These are phyloP conservation scores for Metschnikowia hibisci DNA, from an alignment of 805 yeast genomes.

Conservation along the genomic window DNA sequence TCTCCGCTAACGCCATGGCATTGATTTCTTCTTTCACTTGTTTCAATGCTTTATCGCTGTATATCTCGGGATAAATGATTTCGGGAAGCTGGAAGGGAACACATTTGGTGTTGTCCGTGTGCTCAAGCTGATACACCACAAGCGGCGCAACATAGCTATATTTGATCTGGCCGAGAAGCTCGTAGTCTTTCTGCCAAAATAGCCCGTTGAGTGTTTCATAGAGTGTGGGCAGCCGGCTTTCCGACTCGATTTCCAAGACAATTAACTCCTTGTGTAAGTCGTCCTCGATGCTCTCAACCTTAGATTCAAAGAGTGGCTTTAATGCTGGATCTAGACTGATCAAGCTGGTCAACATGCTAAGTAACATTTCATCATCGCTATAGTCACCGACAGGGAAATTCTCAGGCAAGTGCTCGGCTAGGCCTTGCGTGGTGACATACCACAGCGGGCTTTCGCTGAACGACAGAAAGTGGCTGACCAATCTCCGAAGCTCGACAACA, in stretches of 20 bases:
- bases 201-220: slow-evolving; percentile 32
- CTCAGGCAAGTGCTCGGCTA: slow-evolving; percentile 17
- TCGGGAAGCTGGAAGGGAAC: slow-evolving; percentile 28
- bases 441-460: slow-evolving; percentile 11
- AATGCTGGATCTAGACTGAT: slow-evolving; percentile 15
- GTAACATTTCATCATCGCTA: slow-evolving; percentile 22
- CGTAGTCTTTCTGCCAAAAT: slow-evolving; percentile 35
- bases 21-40: slow-evolving; percentile 21
- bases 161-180: slow-evolving; percentile 26
- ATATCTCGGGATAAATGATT: slow-evolving; percentile 34
- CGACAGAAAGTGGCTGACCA: slow-evolving; percentile 18
- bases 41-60: slow-evolving; percentile 21
- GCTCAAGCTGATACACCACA: slow-evolving; percentile 27
- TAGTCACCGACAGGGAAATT: slow-evolving; percentile 18
- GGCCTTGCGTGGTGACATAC: slow-evolving; percentile 21
- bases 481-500: slow-evolving; percentile 20
- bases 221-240: slow-evolving; percentile 23
- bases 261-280: slow-evolving; percentile 23
- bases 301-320: slow-evolving; percentile 21
- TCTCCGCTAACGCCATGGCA: slow-evolving; percentile 13
- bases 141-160: slow-evolving; percentile 28
- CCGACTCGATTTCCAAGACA: slow-evolving; percentile 33
- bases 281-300: slow-evolving; percentile 28
- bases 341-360: slow-evolving; percentile 16
- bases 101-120: slow-evolving; percentile 23